Evolutionary conservation across 768 basidiomycete species (phyloP), one percentile per base, ranked within the genome.

Genomic region (Leccinum arenicola): DNA sequence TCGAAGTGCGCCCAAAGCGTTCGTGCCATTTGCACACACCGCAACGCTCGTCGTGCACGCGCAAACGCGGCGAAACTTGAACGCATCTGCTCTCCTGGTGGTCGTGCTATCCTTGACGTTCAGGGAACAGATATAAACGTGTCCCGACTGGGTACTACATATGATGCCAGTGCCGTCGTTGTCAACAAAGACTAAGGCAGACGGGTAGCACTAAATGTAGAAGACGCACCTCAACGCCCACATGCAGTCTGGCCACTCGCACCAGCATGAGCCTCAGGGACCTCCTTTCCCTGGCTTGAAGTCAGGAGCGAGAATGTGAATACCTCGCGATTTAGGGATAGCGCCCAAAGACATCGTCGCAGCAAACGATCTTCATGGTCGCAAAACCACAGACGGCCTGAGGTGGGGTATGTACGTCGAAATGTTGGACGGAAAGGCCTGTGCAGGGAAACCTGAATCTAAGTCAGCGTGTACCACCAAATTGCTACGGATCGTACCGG

Each of bases 61-160:
- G 89, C 86, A 1, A 97, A 31, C 76, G 12, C 89, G 85, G 59
- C 87, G 84, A 70, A 94, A 96, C 74, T 88, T 94, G 77, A 83
- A 82, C 1, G 82, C 69, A 68, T 88, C 88, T 5, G 60, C 61
- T 45, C 61, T 72, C 47, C 47, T 62, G 25, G 66, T 67, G 54
- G 60, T 71, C 69, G 55, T 55, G 21, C 51, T 57, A 5, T 55
- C 62, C 62, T 68, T 74, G 58, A 61, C 60, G 58, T 76, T 84
- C 27, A 93, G 83, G 19, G 85, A 80, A 23, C 95, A 88, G 21
- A 95, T 81, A 68, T 89, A 98, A 33, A 96, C 95, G 66, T 98
- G 95, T 0, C 96, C 96, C 6, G 96, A 95, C 61, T 90, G 86
- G 2, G 96, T 98, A 74, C 93, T 31, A 31, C 29, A 97, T 50